Evolutionary conservation across 75 land plant genomes (phyloP), one percentile per base, ranked within the genome.

Genomic region (Picea sitchensis): DNA sequence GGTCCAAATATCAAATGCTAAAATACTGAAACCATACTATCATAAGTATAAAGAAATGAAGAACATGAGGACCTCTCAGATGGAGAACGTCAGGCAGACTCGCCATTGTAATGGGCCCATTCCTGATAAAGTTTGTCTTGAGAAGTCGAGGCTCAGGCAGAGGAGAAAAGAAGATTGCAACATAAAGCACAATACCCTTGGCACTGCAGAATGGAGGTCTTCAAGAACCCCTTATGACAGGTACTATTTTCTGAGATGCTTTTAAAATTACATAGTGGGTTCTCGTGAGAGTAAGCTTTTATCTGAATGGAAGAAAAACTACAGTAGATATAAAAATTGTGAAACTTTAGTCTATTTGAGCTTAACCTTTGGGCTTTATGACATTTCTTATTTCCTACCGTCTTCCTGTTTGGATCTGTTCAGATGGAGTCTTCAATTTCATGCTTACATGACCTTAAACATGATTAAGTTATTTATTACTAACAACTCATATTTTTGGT

Each of bases 71-170:
- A 17, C 30, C 5, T 3, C 18, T 32, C 14, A 15, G 11, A 13
- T 36, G 18, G 18, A 64, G 31, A 64, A 31, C 3, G 31, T 3
- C 12, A 63, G 67, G 14, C 32, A 64, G 12, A 12, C 72, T 67
- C 11, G 4, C 72, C 38, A 67, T 5, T 5, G 8, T 15, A 18
- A 36, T 15, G 6, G 20, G 36, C 36, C 72, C 34, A 67, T 36
- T 67, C 72, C 14, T 34, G 72, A 17, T 67, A 5, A 26, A 36
- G 4, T 34, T 14, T 14, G 34, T 18, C 1, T 15, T 67, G 47
- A 67, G 72, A 67, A 67, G 44, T 41, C 41, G 17, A 67, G 72
- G n/a, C 47, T 36, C n/a, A 67, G 72, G 72, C 47, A 36, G 13
- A 67, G 72, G 41, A 67, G 17, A 67, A 67, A 41, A 32, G 41